Conservation (phyloP, 108 stramenopile genomes). For the Poteriospumella lacustris region DNA sequence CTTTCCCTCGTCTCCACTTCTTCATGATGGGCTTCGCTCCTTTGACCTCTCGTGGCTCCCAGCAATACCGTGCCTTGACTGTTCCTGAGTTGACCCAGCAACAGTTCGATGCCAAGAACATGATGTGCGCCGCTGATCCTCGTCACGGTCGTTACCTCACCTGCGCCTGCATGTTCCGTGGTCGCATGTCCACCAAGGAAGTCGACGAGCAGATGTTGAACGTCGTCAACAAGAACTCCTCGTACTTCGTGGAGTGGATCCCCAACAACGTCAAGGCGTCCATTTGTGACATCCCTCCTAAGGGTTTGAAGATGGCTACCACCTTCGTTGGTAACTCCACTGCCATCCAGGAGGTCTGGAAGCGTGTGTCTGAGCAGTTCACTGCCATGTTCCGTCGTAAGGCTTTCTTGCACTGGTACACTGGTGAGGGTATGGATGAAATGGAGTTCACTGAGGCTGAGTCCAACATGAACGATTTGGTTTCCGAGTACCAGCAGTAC, state of each 20-base stretch:
- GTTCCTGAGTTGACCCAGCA: conserved; percentile 71
- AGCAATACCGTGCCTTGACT: conserved; percentile 64
- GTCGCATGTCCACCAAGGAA: conserved; percentile 48
- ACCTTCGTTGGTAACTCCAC: conserved; percentile 91
- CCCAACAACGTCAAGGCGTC: conserved; percentile 42
- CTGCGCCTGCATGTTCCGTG: conserved; percentile 66
- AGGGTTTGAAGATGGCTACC: conserved; percentile 34
- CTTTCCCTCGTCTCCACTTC: conserved; percentile 74
- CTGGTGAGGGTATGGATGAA: conserved; percentile 70
- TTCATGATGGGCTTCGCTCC: conserved; percentile 73
- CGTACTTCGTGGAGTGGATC: conserved; percentile 40
- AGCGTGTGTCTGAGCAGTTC: conserved; percentile 80
- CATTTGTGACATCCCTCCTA: conserved; percentile 34
- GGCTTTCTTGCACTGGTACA: conserved; percentile 88
- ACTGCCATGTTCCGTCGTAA: conserved; percentile 87
- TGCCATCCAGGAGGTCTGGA: conserved; percentile 87
- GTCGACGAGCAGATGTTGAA: conserved; percentile 25
- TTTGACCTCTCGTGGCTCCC: conserved; percentile 56
- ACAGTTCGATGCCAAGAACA: conserved; percentile 69
- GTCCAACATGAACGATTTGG: conserved; percentile 71
- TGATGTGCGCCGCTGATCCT: conserved; percentile 71
- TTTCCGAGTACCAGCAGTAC: conserved; percentile 79
- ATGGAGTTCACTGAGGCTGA: conserved; percentile 81
- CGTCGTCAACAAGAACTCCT: conserved; percentile 24
- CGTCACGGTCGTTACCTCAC: conserved; percentile 69